Base-by-base conservation (phyloP, 306 rosid species). In the Senna siamea region DNA sequence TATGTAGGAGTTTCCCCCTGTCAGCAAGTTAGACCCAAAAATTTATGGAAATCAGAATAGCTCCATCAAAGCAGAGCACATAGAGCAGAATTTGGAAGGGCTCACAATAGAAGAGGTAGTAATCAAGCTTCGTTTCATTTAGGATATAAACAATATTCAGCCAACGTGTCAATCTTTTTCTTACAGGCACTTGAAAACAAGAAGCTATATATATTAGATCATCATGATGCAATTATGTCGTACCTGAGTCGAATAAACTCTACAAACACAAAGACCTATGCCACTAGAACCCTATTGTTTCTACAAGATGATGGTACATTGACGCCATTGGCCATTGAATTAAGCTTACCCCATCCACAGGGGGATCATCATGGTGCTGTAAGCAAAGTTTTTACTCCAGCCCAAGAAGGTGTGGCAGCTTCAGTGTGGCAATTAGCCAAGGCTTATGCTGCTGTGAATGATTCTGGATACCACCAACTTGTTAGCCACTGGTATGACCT, bases 401-500 rank as follows among this genome's bases (percentile, higher is more conserved):
- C 95, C 41, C 66, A 82, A n/a, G 63, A 77, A 17, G 93, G 90
- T 9, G 81, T 84, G 0, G 93, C 89, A 11, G 90, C 89, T 35
- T 50, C 97, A 0, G 85, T 95, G 56, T 95, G 99, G 99, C 97
- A 92, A 71, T 74, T 95, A 40, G 98, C 99, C 4, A 95, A 92
- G 79, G 98, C 98, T 73, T 95, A 89, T 71, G 98, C 79, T 47
- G 88, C 93, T 7, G 97, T 95, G 5, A 92, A 86, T 46, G 99
- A 95, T 84, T 92, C 99, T 13, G 99, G 98, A 65, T 92, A 89
- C 69, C 99, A 95, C 72, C 99, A 95, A 63, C 87, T 95, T 28
- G 84, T 95, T 63, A 88, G 96, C 86, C 99, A 95, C 80, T 95
- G 99, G 99, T 93, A 93, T 54, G 79, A 51, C 26, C 18, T 61